phyloP scores from a whole-genome alignment of 768 basidiomycete species.

The Xerocomus potaroensis region DNA sequence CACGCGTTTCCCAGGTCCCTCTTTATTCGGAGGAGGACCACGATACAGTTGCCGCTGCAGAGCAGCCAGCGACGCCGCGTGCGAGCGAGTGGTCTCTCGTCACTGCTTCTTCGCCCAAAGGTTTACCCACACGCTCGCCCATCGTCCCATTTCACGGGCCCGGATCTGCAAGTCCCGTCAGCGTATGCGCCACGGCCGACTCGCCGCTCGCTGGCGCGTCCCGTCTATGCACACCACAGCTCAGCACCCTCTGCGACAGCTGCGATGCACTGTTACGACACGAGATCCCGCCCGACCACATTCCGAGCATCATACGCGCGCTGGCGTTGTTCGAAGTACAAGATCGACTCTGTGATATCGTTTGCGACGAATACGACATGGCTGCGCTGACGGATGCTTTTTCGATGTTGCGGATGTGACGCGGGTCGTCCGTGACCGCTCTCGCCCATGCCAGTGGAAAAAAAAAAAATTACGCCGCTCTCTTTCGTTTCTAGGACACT shows the following conservation, averaged over 20 bases:
- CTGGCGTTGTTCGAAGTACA: constrained; percentile 15
- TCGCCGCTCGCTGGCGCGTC: background rate
- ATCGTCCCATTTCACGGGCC: constrained; percentile 1
- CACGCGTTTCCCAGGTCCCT: background rate
- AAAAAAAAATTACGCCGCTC: background rate
- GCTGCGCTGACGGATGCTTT: constrained; percentile 16
- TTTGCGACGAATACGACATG: constrained; percentile 14
- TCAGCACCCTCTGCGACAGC: constrained; percentile 11
- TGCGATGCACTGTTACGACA: constrained; percentile 10
- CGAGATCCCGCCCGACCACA: constrained; percentile 18
- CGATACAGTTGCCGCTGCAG: background rate
- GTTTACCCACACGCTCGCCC: background rate
- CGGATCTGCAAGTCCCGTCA: constrained; percentile 6
- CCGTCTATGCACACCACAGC: constrained; percentile 5
- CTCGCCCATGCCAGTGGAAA: no score
- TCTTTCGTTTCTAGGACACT: background rate
- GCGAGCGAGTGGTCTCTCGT: background rate
- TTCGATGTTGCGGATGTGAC: constrained; percentile 19
- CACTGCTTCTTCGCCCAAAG: background rate
- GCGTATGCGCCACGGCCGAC: constrained; percentile 2
- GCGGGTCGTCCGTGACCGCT: no score
- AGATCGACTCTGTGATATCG: constrained; percentile 1
- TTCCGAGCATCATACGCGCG: constrained; percentile 23
- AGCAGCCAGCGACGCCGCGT: background rate
- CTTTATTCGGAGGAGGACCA: background rate